phyloP scores from a whole-genome alignment of 2,329 filamentous ascomycete genomes.

The Pseudocercospora eumusae region DNA sequence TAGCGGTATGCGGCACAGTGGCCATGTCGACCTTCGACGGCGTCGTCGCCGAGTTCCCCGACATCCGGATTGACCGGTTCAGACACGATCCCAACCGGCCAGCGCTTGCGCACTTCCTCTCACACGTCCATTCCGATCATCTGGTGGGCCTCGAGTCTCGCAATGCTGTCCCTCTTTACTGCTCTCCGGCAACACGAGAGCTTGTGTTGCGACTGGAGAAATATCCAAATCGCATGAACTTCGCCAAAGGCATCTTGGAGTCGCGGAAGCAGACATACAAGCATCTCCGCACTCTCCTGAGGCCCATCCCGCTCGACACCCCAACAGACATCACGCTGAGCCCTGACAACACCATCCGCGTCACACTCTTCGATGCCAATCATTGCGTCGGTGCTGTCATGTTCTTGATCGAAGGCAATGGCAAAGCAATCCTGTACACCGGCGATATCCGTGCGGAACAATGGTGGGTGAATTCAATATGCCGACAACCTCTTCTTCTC shows the following conservation, averaged over 20 bases:
- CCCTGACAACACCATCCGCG: slow-evolving; percentile 67
- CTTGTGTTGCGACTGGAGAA: slow-evolving; percentile 74
- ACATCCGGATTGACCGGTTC: slow-evolving; percentile 83
- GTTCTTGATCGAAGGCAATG: slow-evolving; percentile 80
- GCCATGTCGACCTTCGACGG: slow-evolving; percentile 80
- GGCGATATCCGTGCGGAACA: slow-evolving; percentile 83
- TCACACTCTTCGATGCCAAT: slow-evolving; percentile 87
- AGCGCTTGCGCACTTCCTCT: slow-evolving; percentile 82
- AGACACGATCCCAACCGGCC: slow-evolving; percentile 43
- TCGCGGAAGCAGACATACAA: slow-evolving; percentile 72
- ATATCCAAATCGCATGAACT: slow-evolving; percentile 78
- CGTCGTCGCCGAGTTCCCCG: slow-evolving; percentile 72
- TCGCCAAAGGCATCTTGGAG: slow-evolving; percentile 75
- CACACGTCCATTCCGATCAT: slow-evolving; percentile 91
- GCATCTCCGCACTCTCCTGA: slow-evolving; percentile 71
- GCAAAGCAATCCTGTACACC: slow-evolving; percentile 78
- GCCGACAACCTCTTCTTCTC: slow-evolving; percentile 70
- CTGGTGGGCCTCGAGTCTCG: slow-evolving; percentile 76
- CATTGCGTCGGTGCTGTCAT: slow-evolving; percentile 89
- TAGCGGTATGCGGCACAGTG: slow-evolving; percentile 17
- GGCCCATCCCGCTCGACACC: slow-evolving; percentile 78
- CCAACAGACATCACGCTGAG: slow-evolving; percentile 74
- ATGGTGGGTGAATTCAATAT: slow-evolving; percentile 78
- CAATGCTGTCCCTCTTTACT: slow-evolving; percentile 83
- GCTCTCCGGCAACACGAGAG: slow-evolving; percentile 78